Evolutionary conservation across 2,329 filamentous ascomycete species (phyloP).

Genomic region (Diaporthe helianthi): DNA sequence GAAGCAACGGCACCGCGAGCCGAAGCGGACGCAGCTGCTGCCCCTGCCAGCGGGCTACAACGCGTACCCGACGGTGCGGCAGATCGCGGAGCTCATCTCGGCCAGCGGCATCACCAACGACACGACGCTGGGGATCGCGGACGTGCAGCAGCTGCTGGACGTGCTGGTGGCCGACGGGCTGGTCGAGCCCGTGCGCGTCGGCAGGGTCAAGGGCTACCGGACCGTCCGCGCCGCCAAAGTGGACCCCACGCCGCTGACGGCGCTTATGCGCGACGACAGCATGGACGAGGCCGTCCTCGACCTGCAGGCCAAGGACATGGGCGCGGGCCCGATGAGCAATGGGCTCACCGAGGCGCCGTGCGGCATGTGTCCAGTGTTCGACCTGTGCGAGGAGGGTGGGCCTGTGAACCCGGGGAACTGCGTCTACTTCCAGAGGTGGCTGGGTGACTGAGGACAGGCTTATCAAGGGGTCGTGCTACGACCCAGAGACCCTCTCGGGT

Average conservation of each 20-base stretch:
- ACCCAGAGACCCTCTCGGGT: neutral
- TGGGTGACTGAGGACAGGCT: constrained; percentile 55
- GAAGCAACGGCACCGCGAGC: constrained; percentile 29
- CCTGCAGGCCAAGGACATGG: constrained; percentile 39
- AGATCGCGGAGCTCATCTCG: constrained; percentile 79
- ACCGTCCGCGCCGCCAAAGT: constrained; percentile 57
- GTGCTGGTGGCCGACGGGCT: constrained; percentile 89
- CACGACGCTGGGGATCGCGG: constrained; percentile 72
- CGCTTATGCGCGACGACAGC: constrained; percentile 40
- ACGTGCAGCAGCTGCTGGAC: constrained; percentile 85
- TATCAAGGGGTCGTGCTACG: neutral
- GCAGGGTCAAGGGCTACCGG: constrained; percentile 59
- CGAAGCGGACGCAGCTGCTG: constrained; percentile 50
- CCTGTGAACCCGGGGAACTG: constrained; percentile 90
- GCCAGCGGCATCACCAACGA: constrained; percentile 74
- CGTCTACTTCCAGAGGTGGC: constrained; percentile 89
- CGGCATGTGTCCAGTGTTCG: constrained; percentile 90
- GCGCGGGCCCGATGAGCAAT: constrained; percentile 60
- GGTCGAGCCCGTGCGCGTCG: constrained; percentile 69
- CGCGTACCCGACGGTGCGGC: constrained; percentile 79
- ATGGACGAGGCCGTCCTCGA: constrained; percentile 35
- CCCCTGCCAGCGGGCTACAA: constrained; percentile 72
- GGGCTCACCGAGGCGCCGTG: constrained; percentile 90
- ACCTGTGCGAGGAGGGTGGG: constrained; percentile 88
- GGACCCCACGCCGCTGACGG: constrained; percentile 40